A percentile compares a stretch with the other conserved stretches of the same genome.
phyloP scores from a whole-genome alignment of 768 basidiomycete genomes.

The Ramaria rubella region DNA sequence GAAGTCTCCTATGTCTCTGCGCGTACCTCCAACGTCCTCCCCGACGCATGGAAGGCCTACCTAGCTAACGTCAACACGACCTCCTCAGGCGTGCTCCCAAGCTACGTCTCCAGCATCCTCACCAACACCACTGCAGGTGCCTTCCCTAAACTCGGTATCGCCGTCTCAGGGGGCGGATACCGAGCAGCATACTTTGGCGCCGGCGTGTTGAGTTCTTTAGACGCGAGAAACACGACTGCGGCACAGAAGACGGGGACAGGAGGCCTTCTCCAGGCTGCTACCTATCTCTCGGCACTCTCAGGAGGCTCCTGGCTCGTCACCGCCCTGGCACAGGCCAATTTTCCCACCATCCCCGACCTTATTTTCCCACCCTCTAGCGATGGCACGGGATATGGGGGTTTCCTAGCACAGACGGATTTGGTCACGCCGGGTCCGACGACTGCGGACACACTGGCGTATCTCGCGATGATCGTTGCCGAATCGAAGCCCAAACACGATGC shows the following conservation, averaged over 20 bases:
- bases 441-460: slow-evolving; percentile 15
- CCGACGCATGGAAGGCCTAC: slow-evolving; percentile 35
- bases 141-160: slow-evolving; percentile 30
- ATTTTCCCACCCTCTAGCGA: slow-evolving; percentile 24
- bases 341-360: slow-evolving; percentile 35
- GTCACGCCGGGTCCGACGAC: slow-evolving; percentile 17
- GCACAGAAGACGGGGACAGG: slow-evolving; percentile 35
- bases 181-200: slow-evolving; percentile 50
- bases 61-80: slow-evolving; percentile 32
- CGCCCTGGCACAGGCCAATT: slow-evolving; percentile 36
- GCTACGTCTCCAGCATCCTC: not conserved
- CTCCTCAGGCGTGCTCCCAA: not conserved
- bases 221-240: slow-evolving; percentile 42
- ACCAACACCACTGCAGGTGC: not conserved
- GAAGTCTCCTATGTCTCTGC: slow-evolving; percentile 33
- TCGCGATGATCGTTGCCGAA: slow-evolving; percentile 21
- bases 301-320: slow-evolving; percentile 36
- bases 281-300: slow-evolving; percentile 47
- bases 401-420: slow-evolving; percentile 24
- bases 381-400: slow-evolving; percentile 21
- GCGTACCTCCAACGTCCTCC: slow-evolving; percentile 30
- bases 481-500: slow-evolving; percentile 22
- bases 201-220: slow-evolving; percentile 43
- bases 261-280: slow-evolving; percentile 46
- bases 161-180: slow-evolving; percentile 50